These are phyloP conservation scores for Cercospora nicotianae DNA, from an alignment of 2,329 filamentous ascomycete genomes.

Conservation along the genomic window DNA sequence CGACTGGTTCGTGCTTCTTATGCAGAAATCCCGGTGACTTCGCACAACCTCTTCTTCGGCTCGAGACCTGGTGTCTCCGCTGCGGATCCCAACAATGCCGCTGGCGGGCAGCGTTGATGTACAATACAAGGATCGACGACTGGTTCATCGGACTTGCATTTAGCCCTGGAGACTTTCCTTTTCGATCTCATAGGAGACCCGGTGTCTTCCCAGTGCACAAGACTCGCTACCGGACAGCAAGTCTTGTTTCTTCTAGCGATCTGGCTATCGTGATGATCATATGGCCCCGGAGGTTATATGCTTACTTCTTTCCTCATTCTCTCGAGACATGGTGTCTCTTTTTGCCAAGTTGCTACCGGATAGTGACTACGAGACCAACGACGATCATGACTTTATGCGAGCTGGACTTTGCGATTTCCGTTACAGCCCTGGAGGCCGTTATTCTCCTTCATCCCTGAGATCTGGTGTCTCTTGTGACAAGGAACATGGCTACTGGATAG, in stretches of 20 bases:
- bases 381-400: neutral
- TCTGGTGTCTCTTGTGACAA: neutral
- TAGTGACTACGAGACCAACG: neutral
- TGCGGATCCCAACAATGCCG: neutral
- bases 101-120: neutral
- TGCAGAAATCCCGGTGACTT: neutral
- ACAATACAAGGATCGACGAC: neutral
- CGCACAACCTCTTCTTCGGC: too few relatives aligned
- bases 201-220: neutral
- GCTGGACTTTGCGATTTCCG: neutral
- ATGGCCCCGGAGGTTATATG: neutral
- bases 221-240: neutral
- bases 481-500: neutral
- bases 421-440: neutral
- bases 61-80: too few relatives aligned
- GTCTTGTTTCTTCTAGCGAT: neutral
- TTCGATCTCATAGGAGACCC: neutral
- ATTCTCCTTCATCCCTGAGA: neutral
- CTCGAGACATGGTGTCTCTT: neutral
- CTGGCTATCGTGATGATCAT: neutral
- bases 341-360: neutral
- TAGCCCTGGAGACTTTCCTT: neutral
- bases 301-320: neutral
- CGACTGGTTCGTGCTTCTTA: neutral
- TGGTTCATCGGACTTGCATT: neutral